Evolutionary conservation across 495 filamentous ascomycete genomes (phyloP), one percentile per base, ranked within the genome.

Genomic region (Penicillium maclennaniae): DNA sequence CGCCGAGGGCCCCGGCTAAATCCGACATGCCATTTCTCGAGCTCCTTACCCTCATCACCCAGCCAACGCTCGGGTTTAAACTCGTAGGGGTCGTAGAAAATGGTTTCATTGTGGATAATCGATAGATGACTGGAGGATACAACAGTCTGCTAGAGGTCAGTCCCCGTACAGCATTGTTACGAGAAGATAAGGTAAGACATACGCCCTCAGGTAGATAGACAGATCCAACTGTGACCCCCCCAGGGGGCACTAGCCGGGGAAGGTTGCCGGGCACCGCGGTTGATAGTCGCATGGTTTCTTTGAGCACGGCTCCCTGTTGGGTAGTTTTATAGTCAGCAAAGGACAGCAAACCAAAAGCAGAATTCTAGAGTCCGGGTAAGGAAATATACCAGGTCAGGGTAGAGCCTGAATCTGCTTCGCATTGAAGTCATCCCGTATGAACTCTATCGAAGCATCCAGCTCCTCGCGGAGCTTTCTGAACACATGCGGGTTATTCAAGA

Each of bases 301-400:
- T n/a, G 14, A 44, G 19, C 5, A 20, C 14, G 1, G 42, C 42
- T 6, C 7, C 6, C 42, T 47, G 44, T n/a, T 1, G 39, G 23
- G 20, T 37, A 4, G 21, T 6, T 20, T 14, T 31, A 20, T 21
- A 28, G 26, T 28, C 26, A 28, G 26, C 26, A n/a, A n/a, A n/a
- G n/a, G n/a, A n/a, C n/a, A n/a, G n/a, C n/a, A n/a, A n/a, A n/a
- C n/a, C n/a, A n/a, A n/a, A n/a, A n/a, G n/a, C n/a, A n/a, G n/a
- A n/a, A n/a, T n/a, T n/a, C n/a, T n/a, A n/a, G n/a, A n/a, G n/a
- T n/a, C n/a, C n/a, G n/a, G n/a, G n/a, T n/a, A n/a, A n/a, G n/a
- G n/a, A n/a, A n/a, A n/a, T n/a, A n/a, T 8, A 48, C 46, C 36
- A 48, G 31, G 17, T 48, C n/a, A 48, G 7, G 46, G 46, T n/a